Evolutionary conservation across 306 rosid species (phyloP), one percentile per base, ranked within the genome.

Genomic region (Vigna mungo): DNA sequence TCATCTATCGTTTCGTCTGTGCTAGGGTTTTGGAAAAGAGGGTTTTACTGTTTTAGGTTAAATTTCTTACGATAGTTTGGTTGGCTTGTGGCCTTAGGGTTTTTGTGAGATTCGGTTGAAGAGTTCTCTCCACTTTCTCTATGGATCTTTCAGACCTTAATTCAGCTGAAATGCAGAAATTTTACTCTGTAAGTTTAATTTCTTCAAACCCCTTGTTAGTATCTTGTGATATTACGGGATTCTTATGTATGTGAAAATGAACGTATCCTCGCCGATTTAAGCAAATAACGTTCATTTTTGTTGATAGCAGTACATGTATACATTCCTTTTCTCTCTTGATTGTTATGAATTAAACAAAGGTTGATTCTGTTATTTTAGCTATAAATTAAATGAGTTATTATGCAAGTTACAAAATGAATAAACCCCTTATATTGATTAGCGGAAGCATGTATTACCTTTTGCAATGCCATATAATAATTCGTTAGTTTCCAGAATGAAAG

Each of bases 91-190:
- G 61, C 23, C 34, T 25, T 71, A 80, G 87, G 84, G 87, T 80
- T 84, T 76, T 71, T 54, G 64, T 51, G 64, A 49, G 56, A 46
- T 53, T 63, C 63, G 8, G 32, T 52, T 46, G 74, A 11, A 43
- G 37, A 20, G 46, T 70, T 37, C 59, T 12, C 68, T 43, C 53
- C 46, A 20, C 66, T 25, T 10, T 80, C 72, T 18, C 64, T 81
- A 95, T 95, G 99, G 99, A 95, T 85, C 84, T 88, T 68, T 91
- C 97, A 47, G 60, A 81, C 2, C 74, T 88, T 5, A 86, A 86
- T 72, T 84, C 86, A 23, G 59, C 92, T 18, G 99, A 95, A 52
- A 56, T 95, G 68, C 87, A 89, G 81, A 85, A 72, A 2, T 86
- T 95, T 51, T 91, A 91, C 78, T 82, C 85, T 15, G 99, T 95